Evolutionary conservation across 805 yeast species (phyloP).

Genomic region (Saturnispora besseyi): DNA sequence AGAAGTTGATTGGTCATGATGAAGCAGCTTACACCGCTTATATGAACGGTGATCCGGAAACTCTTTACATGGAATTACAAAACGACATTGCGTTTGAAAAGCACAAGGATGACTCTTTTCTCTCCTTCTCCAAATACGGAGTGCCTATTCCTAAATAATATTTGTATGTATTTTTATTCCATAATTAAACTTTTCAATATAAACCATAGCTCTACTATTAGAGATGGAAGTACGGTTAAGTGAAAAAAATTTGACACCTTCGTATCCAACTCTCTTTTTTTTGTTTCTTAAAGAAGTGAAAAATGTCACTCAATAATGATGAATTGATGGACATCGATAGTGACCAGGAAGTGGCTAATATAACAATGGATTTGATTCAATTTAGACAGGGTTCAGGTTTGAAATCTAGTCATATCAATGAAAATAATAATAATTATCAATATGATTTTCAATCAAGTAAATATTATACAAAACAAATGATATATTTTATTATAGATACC

Average conservation of each 20-base stretch:
- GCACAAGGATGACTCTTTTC: constrained; percentile 22
- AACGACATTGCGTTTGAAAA: constrained; percentile 52
- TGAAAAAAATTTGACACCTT: neutral
- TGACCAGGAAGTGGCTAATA: constrained; percentile 1
- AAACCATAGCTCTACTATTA: too few species aligned
- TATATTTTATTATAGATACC: constrained; percentile 62
- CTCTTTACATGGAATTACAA: constrained; percentile 65
- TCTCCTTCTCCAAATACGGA: constrained; percentile 19
- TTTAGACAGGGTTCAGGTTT: neutral
- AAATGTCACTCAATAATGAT: neutral
- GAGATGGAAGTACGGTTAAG: neutral
- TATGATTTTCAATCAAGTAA: neutral
- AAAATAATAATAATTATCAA: neutral
- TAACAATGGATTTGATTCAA: neutral
- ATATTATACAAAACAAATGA: constrained; percentile 1
- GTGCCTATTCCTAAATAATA: constrained; percentile 1
- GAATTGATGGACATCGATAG: constrained; percentile 9
- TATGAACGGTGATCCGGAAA: constrained; percentile 54
- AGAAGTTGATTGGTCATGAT: constrained; percentile 42
- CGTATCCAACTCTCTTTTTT: too few species aligned
- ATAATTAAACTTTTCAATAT: neutral
- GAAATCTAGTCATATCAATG: neutral
- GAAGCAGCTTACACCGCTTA: constrained; percentile 60
- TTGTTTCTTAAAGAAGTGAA: neutral
- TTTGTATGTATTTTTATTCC: neutral